A percentile compares a stretch with the other conserved stretches of the same genome.
Evolutionary conservation across 2,329 filamentous ascomycete genomes (phyloP).

Genomic region (Trichoderma sp.): DNA sequence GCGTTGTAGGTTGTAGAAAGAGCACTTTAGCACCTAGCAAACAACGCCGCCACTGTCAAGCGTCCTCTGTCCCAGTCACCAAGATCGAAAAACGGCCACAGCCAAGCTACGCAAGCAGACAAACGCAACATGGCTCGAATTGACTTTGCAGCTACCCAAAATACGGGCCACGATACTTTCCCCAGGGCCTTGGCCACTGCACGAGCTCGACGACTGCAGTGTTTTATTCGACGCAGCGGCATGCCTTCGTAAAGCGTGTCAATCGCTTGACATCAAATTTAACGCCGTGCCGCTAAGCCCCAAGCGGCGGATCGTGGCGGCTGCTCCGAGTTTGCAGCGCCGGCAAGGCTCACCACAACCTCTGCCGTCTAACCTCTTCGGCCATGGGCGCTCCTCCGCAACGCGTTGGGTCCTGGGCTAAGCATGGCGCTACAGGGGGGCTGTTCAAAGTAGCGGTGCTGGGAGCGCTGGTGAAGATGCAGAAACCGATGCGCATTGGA

Average conservation of each 20-base stretch:
- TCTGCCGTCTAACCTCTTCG: background rate
- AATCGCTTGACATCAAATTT: conserved; percentile 6
- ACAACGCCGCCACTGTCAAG: background rate
- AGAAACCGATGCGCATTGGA: background rate
- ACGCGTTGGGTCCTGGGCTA: background rate
- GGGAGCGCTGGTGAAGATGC: background rate
- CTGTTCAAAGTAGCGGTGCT: background rate
- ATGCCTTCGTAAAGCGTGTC: background rate
- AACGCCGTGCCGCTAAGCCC: conserved; percentile 1
- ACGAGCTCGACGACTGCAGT: background rate
- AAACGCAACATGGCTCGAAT: background rate
- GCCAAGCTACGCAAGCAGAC: background rate
- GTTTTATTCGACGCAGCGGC: background rate
- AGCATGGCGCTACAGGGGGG: background rate
- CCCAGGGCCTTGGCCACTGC: background rate
- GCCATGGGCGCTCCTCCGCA: background rate
- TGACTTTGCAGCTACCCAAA: conserved; percentile 1
- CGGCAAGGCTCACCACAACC: background rate
- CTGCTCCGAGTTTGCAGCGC: background rate
- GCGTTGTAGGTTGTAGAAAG: background rate
- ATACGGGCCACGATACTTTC: background rate
- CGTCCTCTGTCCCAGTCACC: background rate
- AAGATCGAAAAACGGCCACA: background rate
- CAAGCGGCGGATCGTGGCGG: background rate
- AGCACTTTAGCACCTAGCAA: background rate